Evolutionary conservation across 495 filamentous ascomycete genomes (phyloP).

Genomic region (Barbatosphaeria neglecta): DNA sequence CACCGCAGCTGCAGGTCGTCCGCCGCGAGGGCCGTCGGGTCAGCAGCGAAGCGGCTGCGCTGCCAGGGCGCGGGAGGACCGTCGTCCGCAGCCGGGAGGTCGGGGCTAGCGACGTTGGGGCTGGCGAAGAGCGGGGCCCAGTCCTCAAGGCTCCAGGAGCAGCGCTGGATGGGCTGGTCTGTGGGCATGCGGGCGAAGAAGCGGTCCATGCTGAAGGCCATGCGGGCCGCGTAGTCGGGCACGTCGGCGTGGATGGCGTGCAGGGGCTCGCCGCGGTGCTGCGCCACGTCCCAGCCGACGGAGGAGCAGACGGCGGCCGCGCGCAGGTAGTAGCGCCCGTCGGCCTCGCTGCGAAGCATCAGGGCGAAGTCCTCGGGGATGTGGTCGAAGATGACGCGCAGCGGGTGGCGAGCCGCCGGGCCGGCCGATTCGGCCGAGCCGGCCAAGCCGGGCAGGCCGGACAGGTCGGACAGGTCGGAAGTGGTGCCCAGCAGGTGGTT

Average conservation of each 20-base stretch:
- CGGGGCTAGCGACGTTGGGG: too few relatives aligned
- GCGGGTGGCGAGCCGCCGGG: constrained; percentile 43
- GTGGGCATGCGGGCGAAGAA: constrained; percentile 74
- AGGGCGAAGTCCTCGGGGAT: constrained; percentile 84
- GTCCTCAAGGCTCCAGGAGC: constrained; percentile 78
- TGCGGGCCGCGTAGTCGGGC: constrained; percentile 84
- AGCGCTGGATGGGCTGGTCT: constrained; percentile 69
- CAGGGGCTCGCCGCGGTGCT: constrained; percentile 63
- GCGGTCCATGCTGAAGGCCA: constrained; percentile 84
- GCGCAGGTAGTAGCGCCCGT: constrained; percentile 65
- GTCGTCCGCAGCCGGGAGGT: not conserved
- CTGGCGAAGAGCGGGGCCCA: constrained; percentile 56
- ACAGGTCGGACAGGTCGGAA: constrained; percentile 38
- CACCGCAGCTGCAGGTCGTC: constrained; percentile 63
- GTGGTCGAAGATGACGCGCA: constrained; percentile 68
- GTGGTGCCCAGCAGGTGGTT: constrained; percentile 60
- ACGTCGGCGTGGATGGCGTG: constrained; percentile 67
- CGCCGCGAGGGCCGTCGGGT: constrained; percentile 34
- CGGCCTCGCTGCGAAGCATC: constrained; percentile 58
- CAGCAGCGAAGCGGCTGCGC: constrained; percentile 7
- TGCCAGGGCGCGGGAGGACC: constrained; percentile 7
- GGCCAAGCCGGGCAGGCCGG: too few relatives aligned
- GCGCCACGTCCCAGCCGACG: constrained; percentile 69
- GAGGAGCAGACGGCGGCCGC: constrained; percentile 71
- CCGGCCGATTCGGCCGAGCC: too few relatives aligned